Evolutionary conservation across 768 basidiomycete genomes (phyloP).

Genomic region (Pulveroboletus frians): DNA sequence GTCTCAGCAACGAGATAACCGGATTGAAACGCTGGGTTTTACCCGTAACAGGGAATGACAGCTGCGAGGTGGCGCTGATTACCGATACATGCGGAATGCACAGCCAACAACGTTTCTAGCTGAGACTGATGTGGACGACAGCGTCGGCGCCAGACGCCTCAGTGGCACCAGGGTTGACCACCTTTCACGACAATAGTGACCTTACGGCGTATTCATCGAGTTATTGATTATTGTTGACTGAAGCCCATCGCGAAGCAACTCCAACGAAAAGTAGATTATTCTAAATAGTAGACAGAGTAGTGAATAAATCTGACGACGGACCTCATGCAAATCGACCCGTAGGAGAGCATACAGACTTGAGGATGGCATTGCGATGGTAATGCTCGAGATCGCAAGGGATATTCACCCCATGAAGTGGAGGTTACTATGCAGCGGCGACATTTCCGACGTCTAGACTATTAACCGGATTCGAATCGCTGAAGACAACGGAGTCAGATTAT

Average conservation of each 20-base stretch:
- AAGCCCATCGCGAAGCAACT: not conserved
- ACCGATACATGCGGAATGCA: not conserved
- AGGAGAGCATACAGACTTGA: not conserved
- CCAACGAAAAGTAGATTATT: not conserved
- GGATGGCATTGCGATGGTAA: not conserved
- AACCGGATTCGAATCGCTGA: not conserved
- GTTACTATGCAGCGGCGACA: not conserved
- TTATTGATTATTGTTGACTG: too few species aligned
- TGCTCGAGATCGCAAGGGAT: not conserved
- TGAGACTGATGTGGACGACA: too few species aligned
- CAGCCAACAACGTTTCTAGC: not conserved
- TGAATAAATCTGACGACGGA: not conserved
- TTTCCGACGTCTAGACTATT: not conserved
- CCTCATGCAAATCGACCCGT: not conserved
- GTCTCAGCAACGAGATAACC: not conserved
- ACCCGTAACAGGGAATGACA: not conserved
- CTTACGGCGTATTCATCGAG: not conserved
- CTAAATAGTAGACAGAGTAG: not conserved
- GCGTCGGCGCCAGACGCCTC: not conserved
- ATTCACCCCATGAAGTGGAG: not conserved
- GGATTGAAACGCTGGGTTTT: not conserved
- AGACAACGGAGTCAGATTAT: not conserved
- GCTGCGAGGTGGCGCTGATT: not conserved
- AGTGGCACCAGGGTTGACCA: not conserved
- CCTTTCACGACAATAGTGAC: not conserved